Evolutionary conservation across 192 early-diverging fungal species (phyloP).

Genomic region (Linnemannia exigua): DNA sequence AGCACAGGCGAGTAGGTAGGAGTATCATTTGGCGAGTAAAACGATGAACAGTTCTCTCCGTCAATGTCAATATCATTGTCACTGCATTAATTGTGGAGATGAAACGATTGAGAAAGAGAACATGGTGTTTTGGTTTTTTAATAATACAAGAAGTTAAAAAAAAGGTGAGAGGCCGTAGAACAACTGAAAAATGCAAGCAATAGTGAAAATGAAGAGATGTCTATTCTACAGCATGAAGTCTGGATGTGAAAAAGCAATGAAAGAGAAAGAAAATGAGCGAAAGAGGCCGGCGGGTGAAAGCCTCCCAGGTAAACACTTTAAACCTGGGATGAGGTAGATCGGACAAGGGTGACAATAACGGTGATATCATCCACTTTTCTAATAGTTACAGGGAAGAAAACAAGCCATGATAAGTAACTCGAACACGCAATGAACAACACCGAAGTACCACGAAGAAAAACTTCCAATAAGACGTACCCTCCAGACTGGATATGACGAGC

Average conservation of each 20-base stretch:
- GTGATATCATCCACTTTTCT: constrained; percentile 75
- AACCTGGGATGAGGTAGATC: constrained; percentile 12
- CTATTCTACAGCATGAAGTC: neutral
- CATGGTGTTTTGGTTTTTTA: neutral
- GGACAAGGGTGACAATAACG: constrained; percentile 67
- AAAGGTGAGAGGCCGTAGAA: neutral
- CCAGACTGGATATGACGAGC: constrained; percentile 56
- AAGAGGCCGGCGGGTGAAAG: neutral
- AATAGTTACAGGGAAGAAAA: constrained; percentile 7
- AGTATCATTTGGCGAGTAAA: too few species aligned
- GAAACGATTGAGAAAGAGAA: too few species aligned
- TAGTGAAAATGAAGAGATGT: neutral
- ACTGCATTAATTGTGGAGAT: neutral
- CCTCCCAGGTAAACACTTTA: neutral
- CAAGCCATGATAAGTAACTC: neutral
- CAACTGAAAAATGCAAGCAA: neutral
- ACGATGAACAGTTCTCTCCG: too few species aligned
- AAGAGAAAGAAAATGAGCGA: neutral
- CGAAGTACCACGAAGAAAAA: constrained; percentile 8
- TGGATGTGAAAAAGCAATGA: neutral
- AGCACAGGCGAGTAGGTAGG: too few species aligned
- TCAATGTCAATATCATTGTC: too few species aligned
- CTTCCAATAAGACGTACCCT: constrained; percentile 38
- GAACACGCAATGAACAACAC: neutral
- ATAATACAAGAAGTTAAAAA: neutral